Base-by-base conservation (phyloP, 208 protist genomes). In the Acanthamoeba rhysodes region DNA sequence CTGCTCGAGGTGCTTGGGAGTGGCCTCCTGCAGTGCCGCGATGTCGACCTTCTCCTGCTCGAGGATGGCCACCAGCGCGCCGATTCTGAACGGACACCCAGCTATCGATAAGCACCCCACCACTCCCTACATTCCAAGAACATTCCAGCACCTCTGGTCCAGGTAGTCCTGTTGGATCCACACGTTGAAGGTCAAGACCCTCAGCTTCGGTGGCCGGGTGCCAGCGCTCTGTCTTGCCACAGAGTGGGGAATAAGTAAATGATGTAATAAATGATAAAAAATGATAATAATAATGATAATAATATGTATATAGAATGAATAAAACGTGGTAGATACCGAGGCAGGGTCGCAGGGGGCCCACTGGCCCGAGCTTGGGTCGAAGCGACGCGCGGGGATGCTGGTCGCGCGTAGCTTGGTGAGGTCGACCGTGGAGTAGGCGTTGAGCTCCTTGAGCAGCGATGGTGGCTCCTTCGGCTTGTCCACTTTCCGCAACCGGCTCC, bases 1-100 rank as follows among this genome's bases (percentile, higher is more conserved):
- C 37, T 80, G 34, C 50, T 80, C 34, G 34, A 80, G 29, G 72
- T 80, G 72, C 32, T 45, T 80, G 34, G 72, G 72, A 0, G 72
- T 80, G 37, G 37, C 72, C 32, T 80, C 72, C 22, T 80, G 72
- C 72, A 80, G 72, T 45, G 72, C 72, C 12, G 22, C 72, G 9
- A 80, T 45, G 72, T 80, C 72, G 29, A 80, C 72, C 72, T 80
- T 80, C 72, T 80, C 22, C 32, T 80, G 8, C 72, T 34, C 12
- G 32, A 80, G 29, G 34, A 80, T 22, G 22, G 8, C 0, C 18
- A 80, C 72, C 24, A 80, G 72, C 0, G 72, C 72, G 18, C 37
- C 3, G 10, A 80, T 80, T 45, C 72, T 74, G 32, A 12, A 12
- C 5, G 53, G 53, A 59, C 66, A 74, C 66, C 8, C 34, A 18